phyloP scores from a whole-genome alignment of 2,329 filamentous ascomycete genomes.

The Microcyclosporella mali region DNA sequence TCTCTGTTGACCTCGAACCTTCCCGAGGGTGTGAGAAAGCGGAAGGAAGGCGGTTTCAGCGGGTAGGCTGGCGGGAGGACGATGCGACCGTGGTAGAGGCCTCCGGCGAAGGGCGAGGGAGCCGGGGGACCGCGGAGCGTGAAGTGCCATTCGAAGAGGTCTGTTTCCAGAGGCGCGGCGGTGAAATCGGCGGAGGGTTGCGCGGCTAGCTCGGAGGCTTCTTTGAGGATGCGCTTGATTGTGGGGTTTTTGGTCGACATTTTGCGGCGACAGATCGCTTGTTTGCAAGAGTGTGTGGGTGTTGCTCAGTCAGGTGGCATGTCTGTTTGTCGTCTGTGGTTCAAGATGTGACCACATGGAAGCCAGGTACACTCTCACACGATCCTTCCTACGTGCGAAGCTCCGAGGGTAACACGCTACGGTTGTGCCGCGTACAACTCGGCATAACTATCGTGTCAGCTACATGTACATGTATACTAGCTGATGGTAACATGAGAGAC shows the following conservation, averaged over 20 bases:
- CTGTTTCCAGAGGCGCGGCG: constrained; percentile 75
- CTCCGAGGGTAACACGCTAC: too few species aligned
- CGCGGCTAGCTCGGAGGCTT: constrained; percentile 77
- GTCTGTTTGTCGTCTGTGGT: too few species aligned
- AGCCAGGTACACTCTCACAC: too few species aligned
- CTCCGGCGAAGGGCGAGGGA: constrained; percentile 67
- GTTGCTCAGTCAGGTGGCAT: too few species aligned
- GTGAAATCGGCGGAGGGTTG: constrained; percentile 79
- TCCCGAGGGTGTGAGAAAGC: constrained; percentile 85
- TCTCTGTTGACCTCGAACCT: constrained; percentile 95
- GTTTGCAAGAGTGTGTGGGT: too few species aligned
- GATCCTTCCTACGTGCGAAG: too few species aligned
- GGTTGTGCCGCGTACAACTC: too few species aligned
- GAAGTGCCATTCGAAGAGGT: constrained; percentile 99
- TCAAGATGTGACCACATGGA: too few species aligned
- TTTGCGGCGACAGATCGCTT: too few species aligned
- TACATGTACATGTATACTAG: too few species aligned
- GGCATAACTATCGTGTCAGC: too few species aligned
- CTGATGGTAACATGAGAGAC: too few species aligned
- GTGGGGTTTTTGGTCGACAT: constrained; percentile 47
- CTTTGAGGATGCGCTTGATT: constrained; percentile 81
- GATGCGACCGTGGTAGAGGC: constrained; percentile 94
- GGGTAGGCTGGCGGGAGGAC: constrained; percentile 85
- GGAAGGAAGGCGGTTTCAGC: constrained; percentile 86
- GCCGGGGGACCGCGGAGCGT: constrained; percentile 83